These are phyloP conservation scores for Arthrobotrys sphaeroides DNA, from an alignment of 2,329 filamentous ascomycete species.

Conservation along the genomic window DNA sequence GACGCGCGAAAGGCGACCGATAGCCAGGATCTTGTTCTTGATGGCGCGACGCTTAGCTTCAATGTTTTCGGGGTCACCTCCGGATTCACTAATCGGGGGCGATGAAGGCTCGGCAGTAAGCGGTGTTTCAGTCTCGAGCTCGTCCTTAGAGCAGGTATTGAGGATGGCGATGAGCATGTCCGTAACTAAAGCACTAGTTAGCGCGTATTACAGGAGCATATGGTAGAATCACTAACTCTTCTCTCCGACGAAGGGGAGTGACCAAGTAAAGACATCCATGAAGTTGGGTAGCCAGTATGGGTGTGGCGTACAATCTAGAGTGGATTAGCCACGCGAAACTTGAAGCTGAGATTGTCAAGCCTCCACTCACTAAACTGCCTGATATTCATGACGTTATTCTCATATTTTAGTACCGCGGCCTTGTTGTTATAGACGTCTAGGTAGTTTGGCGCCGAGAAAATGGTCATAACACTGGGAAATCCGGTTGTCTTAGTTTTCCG, in stretches of 20 bases:
- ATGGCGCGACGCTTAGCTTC: slow-evolving; percentile 96
- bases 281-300: slow-evolving; percentile 99
- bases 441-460: slow-evolving; percentile 98
- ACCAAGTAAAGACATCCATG: slow-evolving; percentile 99
- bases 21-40: slow-evolving; percentile 99
- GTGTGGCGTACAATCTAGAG: slow-evolving; percentile 85
- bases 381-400: slow-evolving; percentile 99
- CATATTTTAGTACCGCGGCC: slow-evolving; percentile 97
- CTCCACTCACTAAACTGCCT: slow-evolving; percentile 77
- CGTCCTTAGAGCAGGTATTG: slow-evolving; percentile 98
- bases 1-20: slow-evolving; percentile 92
- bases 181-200: slow-evolving; percentile 72
- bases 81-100: slow-evolving; percentile 69
- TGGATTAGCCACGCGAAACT: not conserved
- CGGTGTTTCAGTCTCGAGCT: slow-evolving; percentile 87
- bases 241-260: slow-evolving; percentile 95
- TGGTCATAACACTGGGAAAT: slow-evolving; percentile 99
- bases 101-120: slow-evolving; percentile 78
- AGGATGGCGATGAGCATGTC: slow-evolving; percentile 99
- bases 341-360: not conserved
- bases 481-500: slow-evolving; percentile 97
- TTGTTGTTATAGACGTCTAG: slow-evolving; percentile 99
- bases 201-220: too few relatives aligned
- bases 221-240: slow-evolving; percentile 66
- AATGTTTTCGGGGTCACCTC: slow-evolving; percentile 80